A percentile compares a stretch with the other conserved stretches of the same genome.
Conservation (phyloP, 495 filamentous ascomycete genomes). For the Podospora comata region DNA sequence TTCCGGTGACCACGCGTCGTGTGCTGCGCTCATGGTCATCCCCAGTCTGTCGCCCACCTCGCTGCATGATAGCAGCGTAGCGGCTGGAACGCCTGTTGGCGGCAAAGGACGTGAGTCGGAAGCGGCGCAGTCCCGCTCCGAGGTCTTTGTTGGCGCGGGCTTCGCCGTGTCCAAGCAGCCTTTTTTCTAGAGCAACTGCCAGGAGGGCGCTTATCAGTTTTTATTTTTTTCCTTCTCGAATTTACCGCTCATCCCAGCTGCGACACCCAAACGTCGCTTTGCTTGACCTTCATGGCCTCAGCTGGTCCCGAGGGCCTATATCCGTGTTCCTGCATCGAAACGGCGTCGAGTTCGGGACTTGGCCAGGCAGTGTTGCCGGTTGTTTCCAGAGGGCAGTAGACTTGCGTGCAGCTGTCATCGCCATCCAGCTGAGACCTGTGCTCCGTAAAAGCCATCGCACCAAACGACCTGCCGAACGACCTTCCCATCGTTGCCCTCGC, state of each 20-base stretch:
- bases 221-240: background rate
- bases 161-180: background rate
- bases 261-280: background rate
- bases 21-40: background rate
- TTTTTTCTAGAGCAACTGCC: background rate
- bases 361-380: background rate
- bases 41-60: background rate
- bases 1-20: too few species aligned
- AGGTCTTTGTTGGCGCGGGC: background rate
- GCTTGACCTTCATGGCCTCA: background rate
- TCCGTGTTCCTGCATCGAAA: background rate
- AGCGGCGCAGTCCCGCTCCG: background rate
- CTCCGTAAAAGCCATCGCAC: background rate
- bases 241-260: background rate
- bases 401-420: background rate
- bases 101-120: background rate
- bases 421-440: background rate
- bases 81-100: background rate
- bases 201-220: background rate
- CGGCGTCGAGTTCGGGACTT: background rate
- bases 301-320: background rate
- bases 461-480: background rate
- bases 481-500: background rate
- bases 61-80: background rate
- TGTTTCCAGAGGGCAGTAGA: background rate